A percentile compares a stretch with the other conserved stretches of the same genome.
Evolutionary conservation across 805 yeast genomes (phyloP).

Genomic region (Candida boidinii): DNA sequence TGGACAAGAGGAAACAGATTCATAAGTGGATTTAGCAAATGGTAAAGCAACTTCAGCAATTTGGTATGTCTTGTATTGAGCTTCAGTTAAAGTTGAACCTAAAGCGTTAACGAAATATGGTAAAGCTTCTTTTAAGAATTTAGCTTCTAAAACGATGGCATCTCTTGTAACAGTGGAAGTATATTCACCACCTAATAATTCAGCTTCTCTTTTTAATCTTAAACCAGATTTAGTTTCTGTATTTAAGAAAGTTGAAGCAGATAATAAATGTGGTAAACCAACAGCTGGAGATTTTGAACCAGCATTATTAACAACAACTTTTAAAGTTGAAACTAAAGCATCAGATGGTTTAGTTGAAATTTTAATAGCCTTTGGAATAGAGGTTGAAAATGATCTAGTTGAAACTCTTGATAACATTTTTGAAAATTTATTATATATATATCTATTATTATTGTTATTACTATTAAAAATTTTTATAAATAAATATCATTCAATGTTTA

Average conservation of each 20-base stretch:
- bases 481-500: too few species aligned
- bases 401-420: slow-evolving; percentile 24
- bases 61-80: slow-evolving; percentile 79
- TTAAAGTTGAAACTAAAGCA: slow-evolving; percentile 63
- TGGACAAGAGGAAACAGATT: slow-evolving; percentile 42
- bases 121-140: slow-evolving; percentile 77
- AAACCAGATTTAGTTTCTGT: slow-evolving; percentile 79
- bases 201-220: slow-evolving; percentile 90
- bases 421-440: slow-evolving; percentile 6
- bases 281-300: slow-evolving; percentile 68
- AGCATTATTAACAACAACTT: slow-evolving; percentile 72
- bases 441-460: too few species aligned
- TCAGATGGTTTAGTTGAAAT: slow-evolving; percentile 32
- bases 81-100: slow-evolving; percentile 61
- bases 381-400: slow-evolving; percentile 27
- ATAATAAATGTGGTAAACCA: slow-evolving; percentile 80
- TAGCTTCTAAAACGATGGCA: slow-evolving; percentile 67
- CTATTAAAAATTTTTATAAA: too few species aligned
- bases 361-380: slow-evolving; percentile 37
- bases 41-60: slow-evolving; percentile 76
- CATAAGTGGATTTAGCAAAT: slow-evolving; percentile 56
- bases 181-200: slow-evolving; percentile 82
- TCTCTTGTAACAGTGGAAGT: slow-evolving; percentile 73
- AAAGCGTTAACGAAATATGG: slow-evolving; percentile 88
- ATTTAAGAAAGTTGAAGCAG: slow-evolving; percentile 78